These are phyloP conservation scores for Penicillium vulpinum DNA, from an alignment of 2,329 filamentous ascomycete species.

Conservation along the genomic window DNA sequence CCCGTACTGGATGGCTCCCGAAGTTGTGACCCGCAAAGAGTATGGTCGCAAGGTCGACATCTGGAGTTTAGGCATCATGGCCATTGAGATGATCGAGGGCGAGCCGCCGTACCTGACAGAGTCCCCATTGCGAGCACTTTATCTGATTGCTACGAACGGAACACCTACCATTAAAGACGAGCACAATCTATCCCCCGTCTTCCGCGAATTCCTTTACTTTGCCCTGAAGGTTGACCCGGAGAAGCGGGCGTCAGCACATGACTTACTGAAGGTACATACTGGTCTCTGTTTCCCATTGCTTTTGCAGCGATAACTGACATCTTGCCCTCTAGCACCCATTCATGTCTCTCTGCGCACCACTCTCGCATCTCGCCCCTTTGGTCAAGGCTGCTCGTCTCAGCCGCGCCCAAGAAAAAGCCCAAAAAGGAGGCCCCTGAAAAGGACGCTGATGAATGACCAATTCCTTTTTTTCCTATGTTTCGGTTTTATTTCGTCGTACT, in stretches of 20 bases:
- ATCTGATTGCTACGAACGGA: slow-evolving; percentile 94
- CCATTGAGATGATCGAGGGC: slow-evolving; percentile 99
- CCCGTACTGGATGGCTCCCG: slow-evolving; percentile 99
- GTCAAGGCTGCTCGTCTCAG: slow-evolving; percentile 83
- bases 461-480: slow-evolving; percentile 17
- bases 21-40: slow-evolving; percentile 95
- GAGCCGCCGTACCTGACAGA: slow-evolving; percentile 97
- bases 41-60: slow-evolving; percentile 99
- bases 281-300: not conserved
- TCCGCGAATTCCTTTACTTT: slow-evolving; percentile 88
- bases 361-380: slow-evolving; percentile 77
- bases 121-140: slow-evolving; percentile 86
- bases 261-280: slow-evolving; percentile 74
- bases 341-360: slow-evolving; percentile 72
- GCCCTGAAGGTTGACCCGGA: slow-evolving; percentile 96
- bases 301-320: slow-evolving; percentile 15
- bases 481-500: slow-evolving; percentile 24
- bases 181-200: slow-evolving; percentile 73
- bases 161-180: slow-evolving; percentile 95
- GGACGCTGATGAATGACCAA: slow-evolving; percentile 37
- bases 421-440: slow-evolving; percentile 61
- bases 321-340: slow-evolving; percentile 65
- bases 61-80: slow-evolving; percentile 98
- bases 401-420: slow-evolving; percentile 78
- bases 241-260: slow-evolving; percentile 91